These are phyloP conservation scores for Aspergillus diversus DNA, from an alignment of 495 filamentous ascomycete species.

Conservation along the genomic window DNA sequence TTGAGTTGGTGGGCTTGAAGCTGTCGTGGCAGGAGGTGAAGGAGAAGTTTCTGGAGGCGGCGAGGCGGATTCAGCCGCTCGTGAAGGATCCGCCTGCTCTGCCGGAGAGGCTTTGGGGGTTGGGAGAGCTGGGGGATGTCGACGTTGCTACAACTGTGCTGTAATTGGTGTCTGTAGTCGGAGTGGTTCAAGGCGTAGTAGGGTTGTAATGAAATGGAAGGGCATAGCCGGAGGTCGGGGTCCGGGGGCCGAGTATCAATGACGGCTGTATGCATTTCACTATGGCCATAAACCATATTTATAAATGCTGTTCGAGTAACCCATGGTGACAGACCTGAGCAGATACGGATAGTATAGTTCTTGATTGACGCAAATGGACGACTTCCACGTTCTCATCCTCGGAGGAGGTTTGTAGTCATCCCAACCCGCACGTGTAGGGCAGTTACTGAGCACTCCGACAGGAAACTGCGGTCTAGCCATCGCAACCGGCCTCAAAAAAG, in stretches of 20 bases:
- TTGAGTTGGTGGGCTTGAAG: slow-evolving; percentile 30
- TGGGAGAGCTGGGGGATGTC: slow-evolving; percentile 9
- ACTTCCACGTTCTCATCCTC: neutral
- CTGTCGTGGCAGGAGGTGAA: neutral
- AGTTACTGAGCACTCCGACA: neutral
- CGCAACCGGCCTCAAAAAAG: neutral
- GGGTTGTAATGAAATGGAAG: neutral
- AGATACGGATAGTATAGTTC: neutral
- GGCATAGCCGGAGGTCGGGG: neutral
- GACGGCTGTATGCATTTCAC: neutral
- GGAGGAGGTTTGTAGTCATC: neutral
- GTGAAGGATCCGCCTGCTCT: slow-evolving; percentile 10
- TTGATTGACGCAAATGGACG: neutral
- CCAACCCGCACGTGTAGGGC: neutral
- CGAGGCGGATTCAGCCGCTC: slow-evolving; percentile 29
- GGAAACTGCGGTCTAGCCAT: neutral
- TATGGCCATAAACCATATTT: too few relatives aligned
- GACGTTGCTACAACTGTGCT: neutral
- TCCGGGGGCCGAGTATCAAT: neutral
- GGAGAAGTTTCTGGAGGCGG: slow-evolving; percentile 21
- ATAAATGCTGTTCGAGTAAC: too few relatives aligned
- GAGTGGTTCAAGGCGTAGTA: too few relatives aligned
- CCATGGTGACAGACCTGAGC: too few relatives aligned
- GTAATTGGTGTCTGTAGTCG: neutral
- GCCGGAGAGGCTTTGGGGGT: slow-evolving; percentile 15